Evolutionary conservation across 805 yeast species (phyloP).

Genomic region (baker's yeast (Saccharomyces cerevisiae)): DNA sequence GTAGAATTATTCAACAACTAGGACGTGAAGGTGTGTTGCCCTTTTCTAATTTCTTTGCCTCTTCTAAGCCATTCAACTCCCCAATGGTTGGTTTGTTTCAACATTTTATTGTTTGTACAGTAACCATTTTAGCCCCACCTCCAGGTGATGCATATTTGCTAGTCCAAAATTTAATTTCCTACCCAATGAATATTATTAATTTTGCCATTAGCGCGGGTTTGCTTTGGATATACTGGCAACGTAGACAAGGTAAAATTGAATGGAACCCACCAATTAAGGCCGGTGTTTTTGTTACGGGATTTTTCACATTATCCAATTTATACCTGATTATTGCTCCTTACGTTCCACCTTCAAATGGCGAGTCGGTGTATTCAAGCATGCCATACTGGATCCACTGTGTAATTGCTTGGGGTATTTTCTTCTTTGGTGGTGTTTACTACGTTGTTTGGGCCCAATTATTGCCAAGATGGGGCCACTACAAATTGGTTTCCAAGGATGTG

Average conservation of each 20-base stretch:
- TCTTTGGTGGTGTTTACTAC: constrained; percentile 60
- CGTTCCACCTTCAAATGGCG: constrained; percentile 61
- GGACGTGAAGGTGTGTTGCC: constrained; percentile 81
- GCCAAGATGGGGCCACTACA: constrained; percentile 49
- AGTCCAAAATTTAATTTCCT: constrained; percentile 68
- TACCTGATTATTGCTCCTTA: constrained; percentile 72
- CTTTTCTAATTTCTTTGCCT: constrained; percentile 60
- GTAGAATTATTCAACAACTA: constrained; percentile 69
- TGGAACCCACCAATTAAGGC: constrained; percentile 74
- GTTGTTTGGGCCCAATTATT: constrained; percentile 49
- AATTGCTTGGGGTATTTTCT: constrained; percentile 71
- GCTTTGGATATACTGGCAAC: constrained; percentile 47
- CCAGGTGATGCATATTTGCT: constrained; percentile 85
- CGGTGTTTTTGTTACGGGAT: constrained; percentile 50
- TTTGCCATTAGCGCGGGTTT: constrained; percentile 52
- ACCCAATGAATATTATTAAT: constrained; percentile 73
- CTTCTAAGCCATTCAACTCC: constrained; percentile 62
- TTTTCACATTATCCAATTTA: constrained; percentile 57
- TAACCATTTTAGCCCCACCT: constrained; percentile 72
- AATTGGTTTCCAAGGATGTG: constrained; percentile 43
- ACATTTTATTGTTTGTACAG: constrained; percentile 67
- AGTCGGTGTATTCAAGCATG: constrained; percentile 56
- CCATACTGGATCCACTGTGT: constrained; percentile 79
- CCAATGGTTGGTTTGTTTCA: constrained; percentile 67
- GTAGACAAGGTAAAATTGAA: constrained; percentile 38